Base-by-base conservation (phyloP, 257 asterid species). In the Nicotiana otophora region DNA sequence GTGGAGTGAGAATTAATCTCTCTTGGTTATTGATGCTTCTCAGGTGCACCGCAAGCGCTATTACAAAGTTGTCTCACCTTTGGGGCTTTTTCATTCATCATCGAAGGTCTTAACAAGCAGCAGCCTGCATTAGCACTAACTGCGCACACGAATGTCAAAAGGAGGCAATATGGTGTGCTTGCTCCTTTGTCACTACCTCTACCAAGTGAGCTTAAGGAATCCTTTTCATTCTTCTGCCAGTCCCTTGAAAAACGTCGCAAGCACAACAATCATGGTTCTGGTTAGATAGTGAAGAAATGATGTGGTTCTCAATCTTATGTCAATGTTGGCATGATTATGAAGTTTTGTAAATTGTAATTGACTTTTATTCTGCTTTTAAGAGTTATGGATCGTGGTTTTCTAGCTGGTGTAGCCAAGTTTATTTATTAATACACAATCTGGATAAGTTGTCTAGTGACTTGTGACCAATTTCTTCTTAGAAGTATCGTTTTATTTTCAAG, bases 21-120 rank as follows among this genome's bases (percentile, higher is more conserved):
- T n/a, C 7, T 67, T 57, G 54, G 84, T 46, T 82, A 26, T 65
- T 6, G 81, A 39, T 81, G 83, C 68, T 78, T 79, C 83, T 19
- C 87, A 96, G 99, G 99, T 82, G 95, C 98, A 61, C 99, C 99
- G 0, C 97, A 96, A 86, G 98, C 97, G 83, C 92, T 96, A 53
- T 90, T 96, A 55, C 98, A 96, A 82, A 93, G 93, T 87, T 96
- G 99, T 83, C 85, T 94, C 78, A 96, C 98, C 10, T 92, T 94
- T 76, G 99, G 98, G 66, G 98, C 98, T 17, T 93, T 96, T 92
- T 96, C 98, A 3, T 96, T 94, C 81, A 86, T 94, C 85, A 89
- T 96, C 2, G 99, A 94, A 86, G 97, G 97, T 62, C 90, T 94
- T 55, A 93, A 96, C 97, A 93, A 93, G 86, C 97, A 87, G 86